phyloP scores from a whole-genome alignment of 2,329 filamentous ascomycete genomes.

The Neofusicoccum laricinum region DNA sequence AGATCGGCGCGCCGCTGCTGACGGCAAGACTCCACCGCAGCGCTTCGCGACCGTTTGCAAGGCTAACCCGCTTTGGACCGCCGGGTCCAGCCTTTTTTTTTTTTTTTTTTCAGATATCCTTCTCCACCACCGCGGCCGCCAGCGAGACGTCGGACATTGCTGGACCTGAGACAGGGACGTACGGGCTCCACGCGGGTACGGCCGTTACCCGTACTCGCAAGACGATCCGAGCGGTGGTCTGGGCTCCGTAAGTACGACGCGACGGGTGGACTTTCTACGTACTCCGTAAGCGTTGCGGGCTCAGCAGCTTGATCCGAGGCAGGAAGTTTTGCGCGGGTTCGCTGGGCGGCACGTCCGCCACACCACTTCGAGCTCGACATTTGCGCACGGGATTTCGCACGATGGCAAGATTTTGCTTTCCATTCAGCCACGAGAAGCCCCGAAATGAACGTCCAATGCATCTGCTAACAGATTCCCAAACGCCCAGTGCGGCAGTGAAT shows the following conservation, averaged over 20 bases:
- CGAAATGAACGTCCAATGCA: no score
- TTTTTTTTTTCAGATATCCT: neutral
- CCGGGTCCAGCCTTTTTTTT: no score
- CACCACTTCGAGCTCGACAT: neutral
- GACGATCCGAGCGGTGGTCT: neutral
- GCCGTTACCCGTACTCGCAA: neutral
- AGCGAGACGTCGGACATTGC: neutral
- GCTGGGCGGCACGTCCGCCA: neutral
- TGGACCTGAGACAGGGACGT: neutral
- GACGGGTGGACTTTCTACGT: neutral
- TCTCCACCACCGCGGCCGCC: neutral
- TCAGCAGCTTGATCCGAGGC: neutral
- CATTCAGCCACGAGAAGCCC: no score
- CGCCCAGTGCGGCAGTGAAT: no score
- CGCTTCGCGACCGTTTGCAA: neutral
- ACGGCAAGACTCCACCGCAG: neutral
- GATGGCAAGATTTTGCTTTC: neutral
- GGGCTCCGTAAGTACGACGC: neutral
- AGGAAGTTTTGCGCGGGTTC: neutral
- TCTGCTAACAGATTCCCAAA: no score
- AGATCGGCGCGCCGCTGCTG: neutral
- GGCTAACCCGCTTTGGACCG: no score
- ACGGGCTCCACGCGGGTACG: neutral
- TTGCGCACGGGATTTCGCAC: neutral
- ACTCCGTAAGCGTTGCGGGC: neutral